Evolutionary conservation across 1,284 basidiomycete genomes (phyloP).

Genomic region (Naganishia sp.): DNA sequence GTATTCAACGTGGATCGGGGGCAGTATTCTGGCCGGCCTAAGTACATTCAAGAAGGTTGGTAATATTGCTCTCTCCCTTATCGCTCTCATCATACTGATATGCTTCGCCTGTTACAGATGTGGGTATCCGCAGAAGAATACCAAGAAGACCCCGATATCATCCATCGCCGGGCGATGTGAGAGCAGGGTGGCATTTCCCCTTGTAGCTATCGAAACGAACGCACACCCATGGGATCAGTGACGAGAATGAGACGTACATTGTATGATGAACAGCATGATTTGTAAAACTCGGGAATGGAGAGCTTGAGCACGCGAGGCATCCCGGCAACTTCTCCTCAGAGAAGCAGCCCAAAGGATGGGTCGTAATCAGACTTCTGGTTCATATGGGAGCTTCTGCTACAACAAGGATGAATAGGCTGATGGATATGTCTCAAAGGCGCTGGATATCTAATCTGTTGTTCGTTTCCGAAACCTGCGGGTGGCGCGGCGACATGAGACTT

Average conservation of each 20-base stretch:
- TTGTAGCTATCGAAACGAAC: slow-evolving; percentile 1
- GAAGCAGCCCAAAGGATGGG: too few relatives aligned
- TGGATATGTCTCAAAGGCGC: too few relatives aligned
- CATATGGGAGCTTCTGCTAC: too few relatives aligned
- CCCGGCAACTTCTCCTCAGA: too few relatives aligned
- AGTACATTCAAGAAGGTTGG: slow-evolving; percentile 92
- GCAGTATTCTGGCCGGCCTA: slow-evolving; percentile 89
- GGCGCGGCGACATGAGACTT: too few relatives aligned
- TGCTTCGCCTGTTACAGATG: slow-evolving; percentile 63
- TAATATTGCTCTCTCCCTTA: slow-evolving; percentile 22
- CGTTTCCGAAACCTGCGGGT: too few relatives aligned
- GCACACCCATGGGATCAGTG: not conserved
- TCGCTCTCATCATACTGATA: slow-evolving; percentile 6
- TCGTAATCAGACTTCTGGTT: too few relatives aligned
- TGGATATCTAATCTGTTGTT: too few relatives aligned
- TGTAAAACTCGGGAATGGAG: not conserved
- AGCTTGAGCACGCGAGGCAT: too few relatives aligned
- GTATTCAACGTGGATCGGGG: slow-evolving; percentile 99
- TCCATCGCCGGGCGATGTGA: slow-evolving; percentile 63
- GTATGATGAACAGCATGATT: not conserved
- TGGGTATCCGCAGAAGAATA: slow-evolving; percentile 99
- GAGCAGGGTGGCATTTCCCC: not conserved
- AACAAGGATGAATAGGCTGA: too few relatives aligned
- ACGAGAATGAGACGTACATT: slow-evolving; percentile 1
- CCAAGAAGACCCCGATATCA: slow-evolving; percentile 97